phyloP scores from a whole-genome alignment of 495 filamentous ascomycete species.

The Antarctomyces pellizariae region DNA sequence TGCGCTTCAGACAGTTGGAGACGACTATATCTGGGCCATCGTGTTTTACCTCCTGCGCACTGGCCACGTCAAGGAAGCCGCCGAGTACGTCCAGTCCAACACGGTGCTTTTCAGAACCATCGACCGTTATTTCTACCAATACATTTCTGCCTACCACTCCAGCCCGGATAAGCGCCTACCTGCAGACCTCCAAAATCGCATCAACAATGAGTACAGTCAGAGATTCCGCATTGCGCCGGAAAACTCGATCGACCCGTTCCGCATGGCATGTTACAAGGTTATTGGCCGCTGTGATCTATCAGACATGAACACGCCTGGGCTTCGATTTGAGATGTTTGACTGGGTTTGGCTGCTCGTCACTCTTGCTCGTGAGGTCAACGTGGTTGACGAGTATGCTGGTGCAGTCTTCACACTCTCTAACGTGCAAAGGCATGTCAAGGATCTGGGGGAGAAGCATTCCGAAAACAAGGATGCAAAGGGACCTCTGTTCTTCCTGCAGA shows the following conservation, averaged over 20 bases:
- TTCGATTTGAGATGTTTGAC: constrained; percentile 67
- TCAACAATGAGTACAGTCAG: constrained; percentile 73
- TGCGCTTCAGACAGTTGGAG: constrained; percentile 46
- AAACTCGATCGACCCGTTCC: constrained; percentile 76
- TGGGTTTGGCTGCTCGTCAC: constrained; percentile 96
- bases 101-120: constrained; percentile 58
- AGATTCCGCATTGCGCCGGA: constrained; percentile 63
- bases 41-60: constrained; percentile 81
- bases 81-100: constrained; percentile 62
- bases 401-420: constrained; percentile 78
- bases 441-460: constrained; percentile 81
- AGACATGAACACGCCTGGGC: constrained; percentile 53
- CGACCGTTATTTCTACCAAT: constrained; percentile 75
- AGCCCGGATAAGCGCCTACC: constrained; percentile 49
- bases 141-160: constrained; percentile 56
- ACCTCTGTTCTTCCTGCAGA: constrained; percentile 77
- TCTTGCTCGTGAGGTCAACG: constrained; percentile 69
- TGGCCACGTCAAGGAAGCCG: constrained; percentile 64
- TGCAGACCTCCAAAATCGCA: constrained; percentile 56
- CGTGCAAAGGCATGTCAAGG: constrained; percentile 56
- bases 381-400: constrained; percentile 57
- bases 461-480: constrained; percentile 40
- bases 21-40: constrained; percentile 78
- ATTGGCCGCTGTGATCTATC: constrained; percentile 80
- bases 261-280: constrained; percentile 94